Evolutionary conservation across 768 basidiomycete genomes (phyloP).

Genomic region (Trametes cubensis): DNA sequence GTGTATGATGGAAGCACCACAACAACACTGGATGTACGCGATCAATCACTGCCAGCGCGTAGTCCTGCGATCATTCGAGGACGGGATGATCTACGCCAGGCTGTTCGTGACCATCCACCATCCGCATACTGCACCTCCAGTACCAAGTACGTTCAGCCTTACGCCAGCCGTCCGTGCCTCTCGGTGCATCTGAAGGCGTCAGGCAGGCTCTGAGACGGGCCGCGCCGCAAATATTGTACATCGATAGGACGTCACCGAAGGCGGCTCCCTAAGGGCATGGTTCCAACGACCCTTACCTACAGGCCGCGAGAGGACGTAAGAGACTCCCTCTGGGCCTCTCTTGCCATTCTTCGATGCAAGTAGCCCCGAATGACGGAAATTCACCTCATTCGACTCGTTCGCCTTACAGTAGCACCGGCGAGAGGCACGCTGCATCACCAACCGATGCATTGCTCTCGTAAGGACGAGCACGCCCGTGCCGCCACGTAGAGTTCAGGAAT

Average conservation of each 20-base stretch:
- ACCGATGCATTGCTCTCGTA: neutral
- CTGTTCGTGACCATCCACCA: no score
- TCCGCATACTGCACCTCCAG: no score
- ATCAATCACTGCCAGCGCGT: no score
- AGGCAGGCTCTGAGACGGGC: neutral
- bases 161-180: no score
- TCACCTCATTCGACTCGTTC: neutral
- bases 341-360: neutral
- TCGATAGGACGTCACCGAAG: neutral
- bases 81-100: no score
- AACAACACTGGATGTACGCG: no score
- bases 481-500: neutral
- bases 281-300: neutral
- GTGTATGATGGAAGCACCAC: no score
- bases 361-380: neutral
- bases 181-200: no score
- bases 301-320: constrained; percentile 8
- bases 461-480: neutral
- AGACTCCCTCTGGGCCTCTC: neutral
- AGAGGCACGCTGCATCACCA: neutral
- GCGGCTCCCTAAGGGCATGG: neutral
- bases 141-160: no score
- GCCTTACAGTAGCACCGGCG: neutral
- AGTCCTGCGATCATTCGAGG: no score
- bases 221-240: neutral